phyloP scores from a whole-genome alignment of 2,329 filamentous ascomycete species.

The Pyrenophora seminiperda region DNA sequence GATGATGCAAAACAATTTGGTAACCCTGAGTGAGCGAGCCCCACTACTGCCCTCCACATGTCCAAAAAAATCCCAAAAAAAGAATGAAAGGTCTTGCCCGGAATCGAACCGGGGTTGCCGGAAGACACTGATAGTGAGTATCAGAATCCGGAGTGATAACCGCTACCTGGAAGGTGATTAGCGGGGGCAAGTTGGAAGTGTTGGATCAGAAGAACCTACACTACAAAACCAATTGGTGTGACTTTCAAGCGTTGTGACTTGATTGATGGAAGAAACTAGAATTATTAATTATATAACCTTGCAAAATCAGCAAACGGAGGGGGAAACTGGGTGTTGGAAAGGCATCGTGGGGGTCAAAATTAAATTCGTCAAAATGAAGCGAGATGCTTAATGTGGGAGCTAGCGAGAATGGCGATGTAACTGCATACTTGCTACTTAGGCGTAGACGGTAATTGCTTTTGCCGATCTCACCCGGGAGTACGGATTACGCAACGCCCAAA shows the following conservation, averaged over 20 bases:
- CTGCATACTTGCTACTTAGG: too few species aligned
- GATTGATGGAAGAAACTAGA: conserved; percentile 2
- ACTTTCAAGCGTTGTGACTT: conserved; percentile 2
- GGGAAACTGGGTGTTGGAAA: too few species aligned
- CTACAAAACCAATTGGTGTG: conserved; percentile 10
- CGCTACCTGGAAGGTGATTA: conserved; percentile 10
- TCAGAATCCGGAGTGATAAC: conserved; percentile 20
- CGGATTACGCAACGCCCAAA: too few species aligned
- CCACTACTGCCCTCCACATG: neutral
- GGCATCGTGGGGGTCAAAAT: too few species aligned
- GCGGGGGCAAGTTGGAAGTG: conserved; percentile 7
- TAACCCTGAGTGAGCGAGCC: too few species aligned
- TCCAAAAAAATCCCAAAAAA: conserved; percentile 3
- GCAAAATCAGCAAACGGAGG: neutral
- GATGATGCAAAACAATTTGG: too few species aligned
- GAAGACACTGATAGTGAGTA: neutral
- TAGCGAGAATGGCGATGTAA: too few species aligned
- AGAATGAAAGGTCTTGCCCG: conserved; percentile 11
- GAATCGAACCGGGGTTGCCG: conserved; percentile 18
- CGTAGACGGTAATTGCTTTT: too few species aligned
- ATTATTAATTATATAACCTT: too few species aligned
- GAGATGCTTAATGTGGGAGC: too few species aligned
- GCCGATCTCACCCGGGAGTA: too few species aligned
- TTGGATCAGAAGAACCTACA: neutral
- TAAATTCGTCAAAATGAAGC: too few species aligned